Conservation (phyloP, 768 basidiomycete genomes). For the Terana coerulea region DNA sequence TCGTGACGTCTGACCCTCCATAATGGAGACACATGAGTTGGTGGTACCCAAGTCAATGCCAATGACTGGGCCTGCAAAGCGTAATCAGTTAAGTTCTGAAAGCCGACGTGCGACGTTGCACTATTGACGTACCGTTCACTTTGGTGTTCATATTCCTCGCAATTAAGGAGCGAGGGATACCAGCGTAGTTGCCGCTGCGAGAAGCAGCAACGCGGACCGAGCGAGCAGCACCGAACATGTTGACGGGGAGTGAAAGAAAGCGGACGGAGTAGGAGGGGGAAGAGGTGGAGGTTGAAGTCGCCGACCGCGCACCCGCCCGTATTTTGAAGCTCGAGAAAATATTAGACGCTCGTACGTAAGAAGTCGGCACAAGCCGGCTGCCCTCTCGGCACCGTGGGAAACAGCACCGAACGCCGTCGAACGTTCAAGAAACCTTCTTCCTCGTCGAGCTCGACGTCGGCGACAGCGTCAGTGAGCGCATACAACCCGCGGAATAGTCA, state of each 20-base stretch:
- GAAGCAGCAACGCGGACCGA: constrained; percentile 55
- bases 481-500: background rate
- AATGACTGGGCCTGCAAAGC: constrained; percentile 65
- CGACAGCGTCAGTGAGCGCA: constrained; percentile 7
- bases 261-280: constrained; percentile 7
- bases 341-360: constrained; percentile 14
- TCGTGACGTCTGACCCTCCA: constrained; percentile 93
- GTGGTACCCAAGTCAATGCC: constrained; percentile 97
- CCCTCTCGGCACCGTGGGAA: constrained; percentile 1
- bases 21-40: constrained; percentile 88
- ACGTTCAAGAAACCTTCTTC: constrained; percentile 5
- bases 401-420: constrained; percentile 4
- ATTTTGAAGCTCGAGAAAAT: constrained; percentile 13
- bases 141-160: constrained; percentile 96
- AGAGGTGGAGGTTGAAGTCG: constrained; percentile 9
- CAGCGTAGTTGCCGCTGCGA: constrained; percentile 63
- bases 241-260: constrained; percentile 35
- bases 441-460: constrained; percentile 3
- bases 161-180: constrained; percentile 66
- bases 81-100: background rate
- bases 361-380: constrained; percentile 10
- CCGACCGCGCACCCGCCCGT: constrained; percentile 4
- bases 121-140: constrained; percentile 64
- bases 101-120: background rate
- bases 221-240: constrained; percentile 73